A percentile compares a stretch with the other conserved stretches of the same genome.
phyloP scores from a whole-genome alignment of 441 rosid genomes.

The Bruguiera hainesii region DNA sequence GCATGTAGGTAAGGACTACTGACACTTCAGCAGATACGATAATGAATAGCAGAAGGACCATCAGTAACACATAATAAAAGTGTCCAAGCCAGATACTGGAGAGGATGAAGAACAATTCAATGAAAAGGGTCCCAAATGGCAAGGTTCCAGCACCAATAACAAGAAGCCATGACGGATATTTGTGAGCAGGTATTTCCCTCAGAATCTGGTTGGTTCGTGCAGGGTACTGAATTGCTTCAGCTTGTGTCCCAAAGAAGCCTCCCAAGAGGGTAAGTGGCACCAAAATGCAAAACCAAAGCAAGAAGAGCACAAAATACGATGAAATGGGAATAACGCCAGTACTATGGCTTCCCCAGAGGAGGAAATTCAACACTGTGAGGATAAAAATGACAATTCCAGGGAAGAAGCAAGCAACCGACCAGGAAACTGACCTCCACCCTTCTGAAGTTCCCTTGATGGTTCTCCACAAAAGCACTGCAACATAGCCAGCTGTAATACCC shows the following conservation, averaged over 20 bases:
- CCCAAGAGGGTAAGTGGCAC: constrained; percentile 92
- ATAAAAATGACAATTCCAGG: constrained; percentile 88
- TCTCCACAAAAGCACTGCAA: constrained; percentile 79
- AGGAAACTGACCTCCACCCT: constrained; percentile 81
- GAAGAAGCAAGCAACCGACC: constrained; percentile 86
- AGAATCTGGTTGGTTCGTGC: constrained; percentile 92
- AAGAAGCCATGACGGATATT: constrained; percentile 95
- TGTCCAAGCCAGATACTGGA: constrained; percentile 97
- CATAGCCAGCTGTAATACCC: constrained; percentile 83
- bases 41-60: constrained; percentile 65
- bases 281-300: constrained; percentile 96
- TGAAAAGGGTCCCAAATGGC: constrained; percentile 94
- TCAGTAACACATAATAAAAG: constrained; percentile 85
- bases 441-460: constrained; percentile 73
- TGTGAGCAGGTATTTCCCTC: constrained; percentile 94
- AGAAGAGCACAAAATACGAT: constrained; percentile 57
- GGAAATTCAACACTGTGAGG: constrained; percentile 73
- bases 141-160: constrained; percentile 98
- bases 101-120: constrained; percentile 89
- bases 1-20: constrained; percentile 94
- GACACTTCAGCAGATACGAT: constrained; percentile 95
- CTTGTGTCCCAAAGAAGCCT: constrained; percentile 78
- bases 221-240: constrained; percentile 72
- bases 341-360: constrained; percentile 88
- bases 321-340: constrained; percentile 95